Base-by-base conservation (phyloP, 768 basidiomycete genomes). In the Tulasnella sp. region DNA sequence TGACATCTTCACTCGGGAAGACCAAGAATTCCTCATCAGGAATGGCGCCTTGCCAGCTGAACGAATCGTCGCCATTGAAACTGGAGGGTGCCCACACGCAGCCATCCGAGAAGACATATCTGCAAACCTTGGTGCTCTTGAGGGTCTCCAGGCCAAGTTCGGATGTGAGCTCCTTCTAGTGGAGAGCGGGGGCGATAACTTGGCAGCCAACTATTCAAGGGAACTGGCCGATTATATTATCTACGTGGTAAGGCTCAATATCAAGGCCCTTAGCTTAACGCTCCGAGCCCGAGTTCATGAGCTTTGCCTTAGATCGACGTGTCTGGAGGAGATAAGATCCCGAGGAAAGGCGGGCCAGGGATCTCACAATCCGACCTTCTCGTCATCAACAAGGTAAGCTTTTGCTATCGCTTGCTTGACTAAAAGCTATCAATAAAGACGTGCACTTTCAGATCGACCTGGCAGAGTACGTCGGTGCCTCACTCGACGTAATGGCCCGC, bases 61-160 rank as follows among this genome's bases (percentile, higher is more conserved):
- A 24, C 88, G 91, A 30, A 98, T 99, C 66, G 81, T 89, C 19
- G 94, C 95, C 1, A 97, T 99, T 63, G 96, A 99, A 73, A 99
- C 95, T 0, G 94, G 92, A 17, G 95, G 96, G 1, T 99, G 95
- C 70, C 95, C 95, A 1, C 95, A 99, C 70, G 95, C 95, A 1
- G 95, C 95, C 4, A 99, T 99, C 65, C 82, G 95, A 61, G 95
- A 99, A 72, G 95, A 99, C 68, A 96, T 99, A 68, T 90, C 86
- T 48, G 95, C 95, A 49, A 99, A 99, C 70, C 82, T 97, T 79
- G 89, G 90, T 51, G 95, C 95, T 3, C 77, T 99, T 50, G 95
- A 99, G 70, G 88, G 87, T 9, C 78, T 99, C 15, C 95, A 97
- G 70, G 88, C 86, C 13, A 86, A 90, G 69, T 99, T 83, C 70